Evolutionary conservation across 371 early-diverging fungal genomes (phyloP), one percentile per base, ranked within the genome.

Genomic region (Chytridiales sp.): DNA sequence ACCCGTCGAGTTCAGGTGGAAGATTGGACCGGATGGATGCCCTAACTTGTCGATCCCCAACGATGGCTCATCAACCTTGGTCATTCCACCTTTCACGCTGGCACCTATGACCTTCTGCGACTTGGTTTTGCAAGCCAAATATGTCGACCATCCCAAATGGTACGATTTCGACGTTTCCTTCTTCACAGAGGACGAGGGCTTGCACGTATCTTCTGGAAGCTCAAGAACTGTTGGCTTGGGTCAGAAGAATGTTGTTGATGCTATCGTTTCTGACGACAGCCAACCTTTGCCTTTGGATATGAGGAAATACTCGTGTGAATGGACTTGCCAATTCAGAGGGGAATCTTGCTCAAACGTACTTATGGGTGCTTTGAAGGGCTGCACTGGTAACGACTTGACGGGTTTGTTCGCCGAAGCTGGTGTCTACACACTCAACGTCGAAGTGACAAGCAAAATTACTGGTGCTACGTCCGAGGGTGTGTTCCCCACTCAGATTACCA

Each of bases 171-270:
- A 40, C 17, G 1, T 52, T 8, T 3, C 38, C 2, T 59, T 68
- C 61, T 59, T 17, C 4, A 68, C 68, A 2, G 51, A 46, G 5
- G 15, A 19, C 3, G 64, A 68, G 17, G 53, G 40, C 22, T 8
- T 68, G 21, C 27, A n/a, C 4, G 51, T 61, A 8, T 59, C 53
- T 22, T 48, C 64, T 19, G 68, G 68, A 30, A 32, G 61, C 26
- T 62, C 62, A 4, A n/a, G 64, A 34, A 53, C 59, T 21, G 38
- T 64, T 31, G 47, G 64, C 24, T 17, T 15, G 13, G 24, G 47
- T 24, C 47, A 56, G 24, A 46, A 4, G 35, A 4, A 59, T 5
- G 27, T 52, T 29, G 43, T 68, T 29, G 38, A 36, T 32, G 62
- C 68, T 11, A 48, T 22, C 27, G 19, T 64, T 29, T 47, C 22